Base-by-base conservation (phyloP, 495 filamentous ascomycete genomes). In the Penicillium cataractarum region DNA sequence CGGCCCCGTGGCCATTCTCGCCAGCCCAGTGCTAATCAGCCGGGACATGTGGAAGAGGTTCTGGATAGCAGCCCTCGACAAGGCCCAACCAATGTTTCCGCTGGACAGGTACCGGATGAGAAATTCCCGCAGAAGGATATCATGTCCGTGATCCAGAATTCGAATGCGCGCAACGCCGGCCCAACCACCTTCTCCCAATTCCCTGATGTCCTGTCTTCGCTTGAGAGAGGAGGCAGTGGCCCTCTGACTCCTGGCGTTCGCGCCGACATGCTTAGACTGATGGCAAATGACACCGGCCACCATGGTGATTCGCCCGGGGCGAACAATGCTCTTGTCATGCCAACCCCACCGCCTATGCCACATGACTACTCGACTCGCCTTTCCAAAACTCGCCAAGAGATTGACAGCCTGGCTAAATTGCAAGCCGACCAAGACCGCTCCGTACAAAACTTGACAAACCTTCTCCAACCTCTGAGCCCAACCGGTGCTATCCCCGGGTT, bases 61-160 rank as follows among this genome's bases (percentile, higher is more conserved):
- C 77, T 79, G 17, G 79, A 81, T 33, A 73, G 65, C 39, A 79
- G 76, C 55, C 77, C 78, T 4, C 74, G 70, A 50, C 71, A 73
- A 49, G 70, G 64, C 15, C 49, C 40, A 17, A 31, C 57, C 17
- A 72, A 66, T 21, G 27, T 64, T 9, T 58, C 66, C 3, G 46
- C 66, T 4, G 66, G 65, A 27, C 62, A 69, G 29, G 51, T 64
- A 66, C 31, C 24, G 10, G 66, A 76, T 13, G 68, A 76, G 48
- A 59, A 55, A 35, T 61, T 64, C 52, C 80, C 86, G 22, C 84
- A 87, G 59, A 84, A 88, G 37, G 88, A 91, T 62, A 96, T 97
- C 78, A 90, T 97, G 86, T 92, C 89, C 64, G 84, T 94, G 55
- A 93, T 96, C 67, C 88, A 93, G 53, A 89, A 89, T 65, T 84